These are phyloP conservation scores for Septoria linicola DNA, from an alignment of 2,329 filamentous ascomycete genomes.

Conservation along the genomic window DNA sequence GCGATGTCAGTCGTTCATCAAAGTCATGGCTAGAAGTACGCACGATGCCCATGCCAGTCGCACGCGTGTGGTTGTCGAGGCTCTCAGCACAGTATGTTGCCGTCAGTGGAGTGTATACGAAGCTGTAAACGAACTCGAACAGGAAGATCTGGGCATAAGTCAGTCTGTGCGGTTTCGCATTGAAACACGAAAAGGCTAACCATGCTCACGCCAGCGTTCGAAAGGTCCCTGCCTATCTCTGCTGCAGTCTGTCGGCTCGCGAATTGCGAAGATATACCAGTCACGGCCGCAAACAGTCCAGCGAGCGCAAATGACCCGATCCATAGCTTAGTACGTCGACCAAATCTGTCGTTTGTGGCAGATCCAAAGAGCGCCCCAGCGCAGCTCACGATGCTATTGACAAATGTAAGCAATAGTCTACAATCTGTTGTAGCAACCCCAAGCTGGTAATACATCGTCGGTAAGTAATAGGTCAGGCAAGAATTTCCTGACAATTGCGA, in stretches of 20 bases:
- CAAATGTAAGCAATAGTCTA: conserved; percentile 11
- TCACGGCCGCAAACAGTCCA: conserved; percentile 13
- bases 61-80: conserved; percentile 13
- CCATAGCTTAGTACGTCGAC: conserved; percentile 15
- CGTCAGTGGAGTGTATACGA: conserved; percentile 13
- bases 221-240: conserved; percentile 8
- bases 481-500: conserved; percentile 15
- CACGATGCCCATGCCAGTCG: conserved; percentile 12
- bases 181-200: neutral
- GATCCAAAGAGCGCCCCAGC: conserved; percentile 14
- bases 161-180: neutral
- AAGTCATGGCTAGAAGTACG: too few species aligned
- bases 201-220: conserved; percentile 16
- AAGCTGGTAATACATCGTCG: conserved; percentile 15
- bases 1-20: neutral
- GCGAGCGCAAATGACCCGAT: conserved; percentile 11
- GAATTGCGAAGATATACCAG: conserved; percentile 16
- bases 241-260: conserved; percentile 4
- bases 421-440: conserved; percentile 13
- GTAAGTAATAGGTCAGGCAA: conserved; percentile 14
- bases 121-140: conserved; percentile 11
- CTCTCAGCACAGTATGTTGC: conserved; percentile 14
- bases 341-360: conserved; percentile 13
- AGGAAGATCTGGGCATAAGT: conserved; percentile 10
- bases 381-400: conserved; percentile 17